Evolutionary conservation across 441 rosid genomes (phyloP).

Genomic region (Populus hybrid): DNA sequence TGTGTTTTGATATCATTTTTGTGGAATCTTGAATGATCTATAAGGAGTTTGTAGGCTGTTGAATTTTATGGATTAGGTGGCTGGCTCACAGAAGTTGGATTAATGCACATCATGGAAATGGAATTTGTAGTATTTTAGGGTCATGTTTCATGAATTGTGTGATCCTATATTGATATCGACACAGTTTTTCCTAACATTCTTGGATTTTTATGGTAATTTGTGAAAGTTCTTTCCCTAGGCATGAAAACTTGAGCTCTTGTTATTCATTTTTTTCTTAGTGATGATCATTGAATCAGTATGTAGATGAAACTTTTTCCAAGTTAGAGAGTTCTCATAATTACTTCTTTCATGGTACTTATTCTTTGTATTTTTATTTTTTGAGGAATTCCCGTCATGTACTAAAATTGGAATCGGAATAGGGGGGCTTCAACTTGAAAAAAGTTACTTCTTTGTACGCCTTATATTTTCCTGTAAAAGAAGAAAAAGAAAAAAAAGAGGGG

Average conservation of each 20-base stretch:
- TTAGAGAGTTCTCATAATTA: background rate
- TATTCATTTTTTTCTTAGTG: background rate
- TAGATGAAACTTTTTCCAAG: background rate
- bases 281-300: background rate
- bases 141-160: background rate
- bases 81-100: background rate
- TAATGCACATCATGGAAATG: background rate
- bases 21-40: background rate
- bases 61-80: background rate
- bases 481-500: background rate
- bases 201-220: background rate
- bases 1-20: background rate
- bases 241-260: background rate
- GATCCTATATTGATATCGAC: background rate
- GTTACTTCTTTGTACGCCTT: no score
- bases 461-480: background rate
- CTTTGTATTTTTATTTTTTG: background rate
- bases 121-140: background rate
- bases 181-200: background rate
- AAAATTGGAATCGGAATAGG: background rate
- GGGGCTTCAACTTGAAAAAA: background rate
- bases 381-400: background rate
- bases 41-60: background rate
- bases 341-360: background rate
- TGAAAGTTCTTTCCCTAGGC: background rate